Base-by-base conservation (phyloP, 2,329 filamentous ascomycete species). In the Trichoderma koningiopsis region DNA sequence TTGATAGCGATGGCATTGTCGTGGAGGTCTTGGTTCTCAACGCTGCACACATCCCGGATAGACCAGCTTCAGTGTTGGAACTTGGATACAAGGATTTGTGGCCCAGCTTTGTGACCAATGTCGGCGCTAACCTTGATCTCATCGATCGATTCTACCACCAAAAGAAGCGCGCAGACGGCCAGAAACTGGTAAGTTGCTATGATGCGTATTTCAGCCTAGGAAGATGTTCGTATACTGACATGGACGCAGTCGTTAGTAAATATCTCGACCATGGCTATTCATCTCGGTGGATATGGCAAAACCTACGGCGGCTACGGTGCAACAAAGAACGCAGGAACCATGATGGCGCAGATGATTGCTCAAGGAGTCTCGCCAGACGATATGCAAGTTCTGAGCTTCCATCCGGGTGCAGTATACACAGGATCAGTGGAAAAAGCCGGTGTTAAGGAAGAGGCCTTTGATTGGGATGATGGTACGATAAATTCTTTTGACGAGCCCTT, bases 341-440 rank as follows among this genome's bases (percentile, higher is more conserved):
- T 78, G 5, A 64, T 75, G 1, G 68, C 81, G 24, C 79, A 82
- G 74, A 62, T 75, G 31, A 71, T 81, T n/a, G 78, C 80, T 11
- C 65, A 72, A 5, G 77, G 78, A 22, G 73, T 75, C 0, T 58
- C 71, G 10, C 65, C 75, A 0, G 75, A 77, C n/a, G 69, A 76
- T 14, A 75, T 82, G 75, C 80, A 82, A 68, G 68, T 82, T 19
- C 24, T 82, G 35, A 79, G 72, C 69, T 79, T 77, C 68, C 77
- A 83, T 56, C 81, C 81, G 0, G 81, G 81, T 4, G 68, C 72
- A 7, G 73, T 82, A 24, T 77, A 72, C 56, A 80, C 79, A 8
- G 72, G 78, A 1, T 57, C 70, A 1, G 75, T 73, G 2, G 57
- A 68, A 66, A 66, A 56, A 0, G 27, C 60, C 0, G 75, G 74